phyloP scores from a whole-genome alignment of 257 asterid genomes.

The Eucommia ulmoides region DNA sequence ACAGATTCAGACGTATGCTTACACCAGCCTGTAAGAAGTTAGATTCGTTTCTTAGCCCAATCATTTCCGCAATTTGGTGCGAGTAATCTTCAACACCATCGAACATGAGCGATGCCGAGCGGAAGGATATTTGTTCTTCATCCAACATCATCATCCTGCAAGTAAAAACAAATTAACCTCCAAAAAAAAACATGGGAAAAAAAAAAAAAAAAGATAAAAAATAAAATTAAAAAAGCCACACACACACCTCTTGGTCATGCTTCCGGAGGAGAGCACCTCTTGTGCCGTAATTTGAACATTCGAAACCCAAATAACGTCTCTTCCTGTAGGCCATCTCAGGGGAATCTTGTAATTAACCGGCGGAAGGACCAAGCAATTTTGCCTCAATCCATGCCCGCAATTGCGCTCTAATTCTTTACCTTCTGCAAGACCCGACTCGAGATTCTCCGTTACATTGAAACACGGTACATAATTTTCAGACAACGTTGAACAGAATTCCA shows the following conservation, averaged over 20 bases:
- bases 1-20: slow-evolving; percentile 23
- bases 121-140: slow-evolving; percentile 95
- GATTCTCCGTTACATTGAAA: slow-evolving; percentile 71
- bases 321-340: slow-evolving; percentile 91
- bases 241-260: slow-evolving; percentile 84
- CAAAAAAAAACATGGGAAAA: too few species aligned
- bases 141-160: slow-evolving; percentile 98
- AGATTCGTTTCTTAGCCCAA: slow-evolving; percentile 80
- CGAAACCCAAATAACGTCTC: slow-evolving; percentile 93
- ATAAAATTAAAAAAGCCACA: slow-evolving; percentile 11
- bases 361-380: slow-evolving; percentile 75
- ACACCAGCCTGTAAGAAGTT: slow-evolving; percentile 85
- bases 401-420: slow-evolving; percentile 69
- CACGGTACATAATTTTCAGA: slow-evolving; percentile 83
- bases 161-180: too few species aligned
- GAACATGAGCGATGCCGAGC: slow-evolving; percentile 71
- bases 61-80: slow-evolving; percentile 95
- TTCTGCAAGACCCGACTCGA: slow-evolving; percentile 48
- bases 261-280: slow-evolving; percentile 90
- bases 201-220: too few species aligned
- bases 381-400: slow-evolving; percentile 41
- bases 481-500: slow-evolving; percentile 67
- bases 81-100: slow-evolving; percentile 93
- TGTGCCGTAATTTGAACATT: slow-evolving; percentile 97
- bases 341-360: slow-evolving; percentile 80